Conservation (phyloP, 306 rosid species). For the Acmispon strigosus region DNA sequence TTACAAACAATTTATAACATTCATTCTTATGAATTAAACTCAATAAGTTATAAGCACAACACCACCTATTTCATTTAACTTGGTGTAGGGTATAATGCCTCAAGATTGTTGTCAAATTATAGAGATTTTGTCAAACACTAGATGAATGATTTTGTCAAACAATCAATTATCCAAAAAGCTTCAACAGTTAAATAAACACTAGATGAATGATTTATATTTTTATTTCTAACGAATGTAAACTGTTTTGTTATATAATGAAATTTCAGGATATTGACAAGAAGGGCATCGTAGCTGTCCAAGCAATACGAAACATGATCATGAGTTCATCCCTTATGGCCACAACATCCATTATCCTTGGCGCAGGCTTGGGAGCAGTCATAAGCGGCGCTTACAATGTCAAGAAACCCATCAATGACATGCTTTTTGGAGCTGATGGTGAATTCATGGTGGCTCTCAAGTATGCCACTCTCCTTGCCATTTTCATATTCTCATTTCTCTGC, state of each 20-base stretch:
- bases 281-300: slow-evolving; percentile 75
- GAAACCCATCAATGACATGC: slow-evolving; percentile 57
- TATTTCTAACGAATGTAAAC: too few species aligned
- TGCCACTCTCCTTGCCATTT: slow-evolving; percentile 54
- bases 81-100: too few species aligned
- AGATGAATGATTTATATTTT: too few species aligned
- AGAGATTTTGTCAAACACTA: too few species aligned
- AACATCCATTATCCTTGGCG: slow-evolving; percentile 67
- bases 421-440: slow-evolving; percentile 79
- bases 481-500: slow-evolving; percentile 70
- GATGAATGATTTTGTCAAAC: too few species aligned
- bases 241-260: neutral
- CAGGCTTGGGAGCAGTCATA: slow-evolving; percentile 71
- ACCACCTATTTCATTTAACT: too few species aligned
- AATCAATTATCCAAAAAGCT: too few species aligned
- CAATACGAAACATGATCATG: slow-evolving; percentile 74
- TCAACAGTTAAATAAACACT: too few species aligned
- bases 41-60: too few species aligned
- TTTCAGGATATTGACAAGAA: slow-evolving; percentile 88
- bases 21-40: too few species aligned
- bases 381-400: slow-evolving; percentile 84
- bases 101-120: too few species aligned
- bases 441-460: slow-evolving; percentile 71
- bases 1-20: too few species aligned
- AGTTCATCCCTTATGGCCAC: slow-evolving; percentile 95